Base-by-base conservation (phyloP, 2,329 filamentous ascomycete genomes). In the Metarhizium guizhouense region DNA sequence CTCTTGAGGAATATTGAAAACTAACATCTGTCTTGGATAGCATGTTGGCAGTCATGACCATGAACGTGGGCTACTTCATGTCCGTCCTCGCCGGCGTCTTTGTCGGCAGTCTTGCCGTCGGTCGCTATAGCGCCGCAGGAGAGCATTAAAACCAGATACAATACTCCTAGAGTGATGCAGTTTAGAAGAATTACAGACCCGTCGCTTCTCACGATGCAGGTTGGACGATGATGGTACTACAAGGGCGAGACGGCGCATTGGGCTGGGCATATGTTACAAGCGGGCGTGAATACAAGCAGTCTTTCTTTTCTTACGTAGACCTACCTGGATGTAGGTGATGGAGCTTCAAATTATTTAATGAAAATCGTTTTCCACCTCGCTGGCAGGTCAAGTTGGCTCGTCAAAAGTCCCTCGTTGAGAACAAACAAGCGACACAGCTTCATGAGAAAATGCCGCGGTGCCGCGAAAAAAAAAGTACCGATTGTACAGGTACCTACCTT, bases 11-110 rank as follows among this genome's bases (percentile, higher is more conserved):
- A 25, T 4, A 25, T 25, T 25, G 25, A 25, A 1, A 25, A 25
- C 25, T 25, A 25, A 25, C 25, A 25, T 25, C 25, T 25, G 25
- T 25, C 25, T 25, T 11, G 10, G n/a, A 6, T 53, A 96, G 91
- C 57, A 96, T 96, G 91, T 74, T 96, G 73, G 89, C 88, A 14
- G 87, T 95, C 67, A 96, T 94, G 90, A 92, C 88, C 1, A 83
- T 90, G 75, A 94, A 94, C 63, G 81, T 93, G 16, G 90, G 89
- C 13, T 94, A 94, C 68, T 93, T 93, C 68, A 71, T 90, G 54
- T 91, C 88, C 0, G 80, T 92, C n/a, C 77, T 94, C 6, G 85
- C 78, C 1, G 89, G 89, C 40, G 81, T 87, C 2, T 96, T 97
- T 66, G 67, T 95, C n/a, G 93, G 93, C 29, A 94, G 94, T 68